Base-by-base conservation (phyloP, 768 basidiomycete genomes). In the Naganishia friedmannii region DNA sequence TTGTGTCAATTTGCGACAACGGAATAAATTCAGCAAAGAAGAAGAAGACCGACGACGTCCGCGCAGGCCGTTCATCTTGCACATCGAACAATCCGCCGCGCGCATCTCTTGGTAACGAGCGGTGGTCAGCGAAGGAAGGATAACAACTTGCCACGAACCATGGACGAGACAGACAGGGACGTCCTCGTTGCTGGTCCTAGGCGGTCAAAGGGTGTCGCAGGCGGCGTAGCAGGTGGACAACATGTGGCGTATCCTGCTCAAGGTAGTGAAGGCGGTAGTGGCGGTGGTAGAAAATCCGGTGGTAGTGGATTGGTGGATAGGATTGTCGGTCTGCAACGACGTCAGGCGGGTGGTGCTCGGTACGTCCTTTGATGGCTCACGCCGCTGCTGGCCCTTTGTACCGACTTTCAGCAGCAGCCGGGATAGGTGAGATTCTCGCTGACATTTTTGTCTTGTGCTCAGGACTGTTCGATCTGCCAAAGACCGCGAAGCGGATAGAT, bases 291-390 rank as follows among this genome's bases (percentile, higher is more conserved):
- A 26, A 42, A 42, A 23, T 23, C 39, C n/a, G 34, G 31, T 23
- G 60, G 60, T 28, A 54, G 67, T 29, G 67, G 53, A 4, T 42
- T 68, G 12, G 42, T 68, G 34, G 55, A 68, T 29, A 23, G 55
- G 21, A 68, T 68, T 28, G 67, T 68, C 13, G 67, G 53, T 19
- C 17, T 56, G 54, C 67, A 68, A 53, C 53, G 67, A 57, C 48
- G 67, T 15, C 67, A 68, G 67, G 67, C 67, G 9, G 67, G 54
- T 12, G 42, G 23, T 2, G 37, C 60, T 4, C 21, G 42, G 60
- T 63, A 45, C 15, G 60, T 63, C 23, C 15, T 51, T 7, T 26
- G 6, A 51, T 8, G 1, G 3, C 48, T 23, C 48, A 26, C 3
- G 6, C 23, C 48, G 7, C 48, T 51, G 48, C 6, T 3, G 12